Base-by-base conservation (phyloP, 768 basidiomycete genomes). In the Daedaleopsis nitida region DNA sequence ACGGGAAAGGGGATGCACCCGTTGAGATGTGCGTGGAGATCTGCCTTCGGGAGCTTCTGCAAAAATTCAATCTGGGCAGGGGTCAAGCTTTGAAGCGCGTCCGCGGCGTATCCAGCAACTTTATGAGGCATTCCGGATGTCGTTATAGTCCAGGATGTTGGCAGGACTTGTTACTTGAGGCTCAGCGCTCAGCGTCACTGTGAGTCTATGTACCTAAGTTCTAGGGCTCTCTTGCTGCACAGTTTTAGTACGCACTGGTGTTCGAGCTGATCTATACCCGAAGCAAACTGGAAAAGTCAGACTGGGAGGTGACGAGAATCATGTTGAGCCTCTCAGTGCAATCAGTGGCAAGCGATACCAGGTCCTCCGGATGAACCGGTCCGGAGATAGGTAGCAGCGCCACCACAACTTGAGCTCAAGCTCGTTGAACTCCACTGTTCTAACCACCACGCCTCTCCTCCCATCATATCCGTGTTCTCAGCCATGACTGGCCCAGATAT, bases 11-110 rank as follows among this genome's bases (percentile, higher is more conserved):
- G 92, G 37, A 94, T 93, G 11, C 86, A 94, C 0, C 92, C 92
- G 65, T 93, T 93, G 5, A 93, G 81, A 68, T 94, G 92, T 0
- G 92, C 92, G 63, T 94, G 92, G 0, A 94, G 81, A 69, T 95
- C 92, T 1, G 92, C 91, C 72, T 94, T 94, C 11, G 88, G 88
- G 0, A 93, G 78, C 1, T 63, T 58, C 51, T 82, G 77, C 45
- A 94, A 76, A 72, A 93, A 94, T 6, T 70, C 38, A 23, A 86
- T 52, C 64, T 92, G 86, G 7, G 73, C 63, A 0, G 75, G 63
- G 11, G 76, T 75, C 23, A 93, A 79, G 1, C 85, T 81, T 1
- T 67, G 70, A 13, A 92, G 73, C 0, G 92, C 92, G 0, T 60
- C 66, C 0, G 80, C 78, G 1, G 85, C 74, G 54, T 69, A 55